A percentile compares a stretch with the other conserved stretches of the same genome.
Evolutionary conservation across 495 filamentous ascomycete species (phyloP).

Genomic region (Lepidopterella palustris): DNA sequence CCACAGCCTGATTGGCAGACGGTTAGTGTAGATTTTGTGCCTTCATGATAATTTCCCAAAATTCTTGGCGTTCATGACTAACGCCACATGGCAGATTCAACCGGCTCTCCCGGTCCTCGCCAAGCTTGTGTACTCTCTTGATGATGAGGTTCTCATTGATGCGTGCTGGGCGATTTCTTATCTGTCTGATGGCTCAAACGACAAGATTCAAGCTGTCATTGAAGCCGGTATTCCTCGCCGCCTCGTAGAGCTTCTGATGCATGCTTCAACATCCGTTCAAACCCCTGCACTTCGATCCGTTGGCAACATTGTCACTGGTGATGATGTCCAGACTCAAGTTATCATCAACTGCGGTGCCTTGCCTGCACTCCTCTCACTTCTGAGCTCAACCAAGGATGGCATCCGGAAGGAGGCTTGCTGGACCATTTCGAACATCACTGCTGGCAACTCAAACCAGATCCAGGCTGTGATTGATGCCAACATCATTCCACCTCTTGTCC

Average conservation of each 20-base stretch:
- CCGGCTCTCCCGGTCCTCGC: slow-evolving; percentile 94
- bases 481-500: slow-evolving; percentile 93
- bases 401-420: slow-evolving; percentile 99
- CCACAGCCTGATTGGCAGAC: slow-evolving; percentile 98
- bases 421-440: slow-evolving; percentile 99
- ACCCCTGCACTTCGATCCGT: slow-evolving; percentile 96
- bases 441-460: slow-evolving; percentile 96
- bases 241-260: slow-evolving; percentile 95
- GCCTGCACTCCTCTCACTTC: slow-evolving; percentile 80
- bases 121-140: slow-evolving; percentile 96
- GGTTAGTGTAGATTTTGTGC: slow-evolving; percentile 46
- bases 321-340: slow-evolving; percentile 97
- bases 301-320: slow-evolving; percentile 98
- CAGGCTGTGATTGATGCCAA: slow-evolving; percentile 94
- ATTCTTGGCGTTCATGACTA: slow-evolving; percentile 13
- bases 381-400: slow-evolving; percentile 95
- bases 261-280: slow-evolving; percentile 98
- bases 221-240: slow-evolving; percentile 96
- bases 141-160: slow-evolving; percentile 98
- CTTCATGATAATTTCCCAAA: neutral
- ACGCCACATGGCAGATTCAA: slow-evolving; percentile 59
- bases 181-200: slow-evolving; percentile 96
- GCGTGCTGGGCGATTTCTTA: slow-evolving; percentile 99
- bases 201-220: slow-evolving; percentile 99
- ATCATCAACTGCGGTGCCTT: slow-evolving; percentile 98